These are phyloP conservation scores for Xenoacremonium recifei DNA, from an alignment of 2,329 filamentous ascomycete species.

Conservation along the genomic window DNA sequence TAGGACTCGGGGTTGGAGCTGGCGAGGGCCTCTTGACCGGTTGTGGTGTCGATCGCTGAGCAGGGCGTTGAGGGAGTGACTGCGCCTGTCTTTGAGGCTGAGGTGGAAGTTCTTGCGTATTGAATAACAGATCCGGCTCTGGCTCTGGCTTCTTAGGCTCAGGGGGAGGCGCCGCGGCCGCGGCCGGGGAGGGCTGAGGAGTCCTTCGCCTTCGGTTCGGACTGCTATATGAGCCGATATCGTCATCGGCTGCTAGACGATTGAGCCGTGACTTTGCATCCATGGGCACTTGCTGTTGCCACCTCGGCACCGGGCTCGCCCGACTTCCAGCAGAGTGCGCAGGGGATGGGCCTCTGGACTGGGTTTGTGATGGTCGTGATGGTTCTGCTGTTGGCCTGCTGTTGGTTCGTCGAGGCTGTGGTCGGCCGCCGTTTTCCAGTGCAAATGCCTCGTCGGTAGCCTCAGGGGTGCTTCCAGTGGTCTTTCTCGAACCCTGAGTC, in stretches of 20 bases:
- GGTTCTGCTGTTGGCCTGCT: constrained; percentile 25
- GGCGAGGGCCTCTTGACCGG: constrained; percentile 31
- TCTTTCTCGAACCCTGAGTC: constrained; percentile 31
- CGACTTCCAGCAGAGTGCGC: constrained; percentile 43
- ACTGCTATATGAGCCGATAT: constrained; percentile 83
- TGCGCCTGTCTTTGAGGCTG: constrained; percentile 29
- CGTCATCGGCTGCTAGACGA: constrained; percentile 73
- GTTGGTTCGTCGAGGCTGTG: constrained; percentile 39
- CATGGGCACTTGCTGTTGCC: constrained; percentile 51
- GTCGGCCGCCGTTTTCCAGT: constrained; percentile 65
- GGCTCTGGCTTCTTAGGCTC: constrained; percentile 37
- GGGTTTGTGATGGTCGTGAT: constrained; percentile 27
- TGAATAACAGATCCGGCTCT: constrained; percentile 65
- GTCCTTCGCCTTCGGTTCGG: constrained; percentile 76
- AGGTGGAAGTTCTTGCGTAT: constrained; percentile 29
- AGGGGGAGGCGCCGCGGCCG: too few species aligned
- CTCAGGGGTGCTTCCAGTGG: constrained; percentile 27
- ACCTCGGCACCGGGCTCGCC: constrained; percentile 51
- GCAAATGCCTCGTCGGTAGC: constrained; percentile 75
- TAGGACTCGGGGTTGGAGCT: constrained; percentile 41
- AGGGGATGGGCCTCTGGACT: constrained; percentile 49
- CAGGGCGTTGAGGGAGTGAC: constrained; percentile 35
- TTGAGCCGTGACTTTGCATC: constrained; percentile 57
- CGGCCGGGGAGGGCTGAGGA: constrained; percentile 45
- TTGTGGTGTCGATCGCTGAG: constrained; percentile 37